A percentile compares a stretch with the other conserved stretches of the same genome.
Evolutionary conservation across 2,329 filamentous ascomycete species (phyloP).

Genomic region (Lachnellula arida): DNA sequence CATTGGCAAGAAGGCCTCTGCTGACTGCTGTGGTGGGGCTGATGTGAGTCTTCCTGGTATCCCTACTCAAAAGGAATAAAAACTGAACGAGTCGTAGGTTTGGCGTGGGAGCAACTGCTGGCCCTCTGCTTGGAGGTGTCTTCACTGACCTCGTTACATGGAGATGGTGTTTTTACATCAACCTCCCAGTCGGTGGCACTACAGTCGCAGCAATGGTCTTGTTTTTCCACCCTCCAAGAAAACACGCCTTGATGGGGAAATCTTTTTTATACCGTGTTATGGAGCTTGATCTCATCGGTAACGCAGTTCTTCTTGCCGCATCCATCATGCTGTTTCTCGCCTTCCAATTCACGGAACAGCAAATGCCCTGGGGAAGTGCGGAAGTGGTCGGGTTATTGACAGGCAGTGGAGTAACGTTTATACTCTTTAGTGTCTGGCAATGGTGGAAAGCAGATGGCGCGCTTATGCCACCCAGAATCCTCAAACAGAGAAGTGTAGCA

Average conservation of each 20-base stretch:
- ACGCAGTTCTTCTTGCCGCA: slow-evolving; percentile 39
- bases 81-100: slow-evolving; percentile 17
- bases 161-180: slow-evolving; percentile 34
- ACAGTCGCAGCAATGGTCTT: slow-evolving; percentile 35
- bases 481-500: slow-evolving; percentile 34
- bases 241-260: slow-evolving; percentile 35
- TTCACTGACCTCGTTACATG: slow-evolving; percentile 36
- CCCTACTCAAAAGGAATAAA: not conserved
- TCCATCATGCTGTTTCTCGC: slow-evolving; percentile 38
- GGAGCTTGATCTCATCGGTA: slow-evolving; percentile 42
- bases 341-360: slow-evolving; percentile 41
- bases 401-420: slow-evolving; percentile 20
- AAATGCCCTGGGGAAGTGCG: slow-evolving; percentile 21
- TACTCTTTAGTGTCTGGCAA: slow-evolving; percentile 31
- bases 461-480: slow-evolving; percentile 41
- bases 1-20: slow-evolving; percentile 15
- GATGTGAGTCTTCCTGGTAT: slow-evolving; percentile 14
- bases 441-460: slow-evolving; percentile 41
- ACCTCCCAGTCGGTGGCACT: slow-evolving; percentile 33
- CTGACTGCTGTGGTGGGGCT: slow-evolving; percentile 30
- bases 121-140: slow-evolving; percentile 33
- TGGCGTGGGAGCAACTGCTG: slow-evolving; percentile 22
- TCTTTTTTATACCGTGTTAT: slow-evolving; percentile 28
- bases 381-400: slow-evolving; percentile 33
- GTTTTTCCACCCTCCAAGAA: slow-evolving; percentile 32